Evolutionary conservation across 2,329 filamentous ascomycete species (phyloP), one percentile per base, ranked within the genome.

Genomic region (Fusarium zealandicum): DNA sequence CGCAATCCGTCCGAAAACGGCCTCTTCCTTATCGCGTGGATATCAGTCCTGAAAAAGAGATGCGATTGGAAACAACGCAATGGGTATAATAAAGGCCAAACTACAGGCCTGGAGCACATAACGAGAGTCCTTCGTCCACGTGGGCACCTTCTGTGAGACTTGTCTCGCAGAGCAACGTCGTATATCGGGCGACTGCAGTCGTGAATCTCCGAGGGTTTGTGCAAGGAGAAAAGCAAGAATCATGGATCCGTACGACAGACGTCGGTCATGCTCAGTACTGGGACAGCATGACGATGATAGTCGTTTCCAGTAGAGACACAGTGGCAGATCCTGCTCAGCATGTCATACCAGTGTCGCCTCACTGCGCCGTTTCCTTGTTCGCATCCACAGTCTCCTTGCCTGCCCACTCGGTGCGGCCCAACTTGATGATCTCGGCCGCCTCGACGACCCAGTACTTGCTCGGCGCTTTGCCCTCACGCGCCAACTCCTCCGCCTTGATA

Each of bases 331-430:
- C 22, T 25, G 22, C 7, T 25, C 22, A 25, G 3, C 22, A 25
- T 9, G 22, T 25, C 22, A 25, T 8, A 25, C 12, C 16, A 27
- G 25, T 9, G 12, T 5, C 11, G 33, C 12, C 17, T 46, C 40
- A 40, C 46, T 53, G 37, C 6, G 4, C 16, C 20, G 30, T 30
- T 9, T 33, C 3, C 45, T 65, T 59, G 14, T 27, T 16, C 32
- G 61, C 59, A 20, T 48, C 41, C 13, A 38, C 47, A 33, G 53
- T 35, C n/a, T 56, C 38, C 10, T 73, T 58, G 65, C 73, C 51
- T 59, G 75, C 75, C 80, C 78, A 83, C 73, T 84, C 85, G 16
- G 79, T 81, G 64, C 81, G 80, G n/a, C 88, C 89, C 56, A 90
- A 70, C 62, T 77, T 79, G n/a, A 90, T 72, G 65, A 92, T 88